Evolutionary conservation across 345 rosid genomes (phyloP).

Genomic region (Salix brachista): DNA sequence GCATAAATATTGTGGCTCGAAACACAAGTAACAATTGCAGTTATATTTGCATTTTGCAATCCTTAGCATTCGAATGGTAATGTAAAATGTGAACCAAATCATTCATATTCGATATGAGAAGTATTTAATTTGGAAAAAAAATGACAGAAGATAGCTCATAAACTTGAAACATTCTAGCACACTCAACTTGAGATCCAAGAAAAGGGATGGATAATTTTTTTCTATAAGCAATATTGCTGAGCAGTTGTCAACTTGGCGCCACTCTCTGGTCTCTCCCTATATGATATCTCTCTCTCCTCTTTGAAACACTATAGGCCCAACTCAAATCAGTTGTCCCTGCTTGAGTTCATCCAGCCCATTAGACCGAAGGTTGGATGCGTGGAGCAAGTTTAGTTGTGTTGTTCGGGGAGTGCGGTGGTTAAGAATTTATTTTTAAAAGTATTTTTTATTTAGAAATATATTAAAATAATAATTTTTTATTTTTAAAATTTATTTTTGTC

Average conservation of each 20-base stretch:
- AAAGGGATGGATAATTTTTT: not conserved
- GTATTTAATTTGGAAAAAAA: too few relatives aligned
- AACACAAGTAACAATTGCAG: not conserved
- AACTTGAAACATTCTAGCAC: not conserved
- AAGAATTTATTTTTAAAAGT: too few relatives aligned
- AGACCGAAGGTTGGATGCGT: not conserved
- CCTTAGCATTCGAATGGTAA: not conserved
- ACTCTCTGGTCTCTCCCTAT: not conserved
- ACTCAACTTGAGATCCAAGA: not conserved
- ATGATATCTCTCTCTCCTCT: not conserved
- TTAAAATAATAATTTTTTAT: too few relatives aligned
- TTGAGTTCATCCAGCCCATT: not conserved
- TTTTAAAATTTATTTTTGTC: too few relatives aligned
- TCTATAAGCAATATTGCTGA: not conserved
- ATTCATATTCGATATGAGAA: not conserved
- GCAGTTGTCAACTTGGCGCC: not conserved
- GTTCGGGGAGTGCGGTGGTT: too few relatives aligned
- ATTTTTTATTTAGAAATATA: too few relatives aligned
- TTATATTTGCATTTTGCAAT: not conserved
- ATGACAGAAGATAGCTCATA: not conserved
- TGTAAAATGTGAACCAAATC: not conserved
- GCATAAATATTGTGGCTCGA: not conserved
- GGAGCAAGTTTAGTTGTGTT: not conserved
- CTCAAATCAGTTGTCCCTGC: not conserved
- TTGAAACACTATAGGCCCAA: not conserved